These are phyloP conservation scores for Lipomyces orientalis DNA, from an alignment of 805 yeast species.

Conservation along the genomic window DNA sequence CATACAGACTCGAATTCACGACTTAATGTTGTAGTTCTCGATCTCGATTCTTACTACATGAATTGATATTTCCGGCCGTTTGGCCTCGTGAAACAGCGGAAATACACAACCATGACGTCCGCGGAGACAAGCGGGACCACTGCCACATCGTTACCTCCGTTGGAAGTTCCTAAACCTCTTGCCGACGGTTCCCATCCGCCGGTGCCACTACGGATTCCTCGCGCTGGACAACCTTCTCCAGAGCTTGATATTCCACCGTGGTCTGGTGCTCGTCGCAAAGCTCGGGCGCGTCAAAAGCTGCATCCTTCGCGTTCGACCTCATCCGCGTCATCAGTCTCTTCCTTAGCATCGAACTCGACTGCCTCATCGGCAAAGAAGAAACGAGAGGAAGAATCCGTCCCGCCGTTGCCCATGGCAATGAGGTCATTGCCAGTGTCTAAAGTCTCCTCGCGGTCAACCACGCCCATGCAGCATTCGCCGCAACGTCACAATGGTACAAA, in stretches of 20 bases:
- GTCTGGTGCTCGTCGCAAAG: constrained; percentile 3
- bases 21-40: not conserved
- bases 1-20: not conserved
- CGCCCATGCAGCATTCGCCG: not conserved
- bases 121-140: not conserved
- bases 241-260: constrained; percentile 22
- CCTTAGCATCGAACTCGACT: not conserved
- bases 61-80: not conserved
- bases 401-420: not conserved
- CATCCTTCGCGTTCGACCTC: constrained; percentile 3
- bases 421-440: not conserved
- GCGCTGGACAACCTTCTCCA: not conserved
- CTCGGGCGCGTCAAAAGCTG: not conserved
- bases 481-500: not conserved
- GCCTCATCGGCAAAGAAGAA: not conserved
- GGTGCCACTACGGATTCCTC: not conserved
- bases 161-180: not conserved
- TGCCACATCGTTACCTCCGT: not conserved
- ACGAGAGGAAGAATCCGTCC: not conserved
- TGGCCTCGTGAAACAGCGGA: not conserved
- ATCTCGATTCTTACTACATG: not conserved
- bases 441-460: not conserved
- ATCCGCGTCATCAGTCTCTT: constrained; percentile 1
- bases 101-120: not conserved
- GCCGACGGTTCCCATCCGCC: not conserved